Evolutionary conservation across 768 basidiomycete species (phyloP).

Genomic region (Suillus paluster): DNA sequence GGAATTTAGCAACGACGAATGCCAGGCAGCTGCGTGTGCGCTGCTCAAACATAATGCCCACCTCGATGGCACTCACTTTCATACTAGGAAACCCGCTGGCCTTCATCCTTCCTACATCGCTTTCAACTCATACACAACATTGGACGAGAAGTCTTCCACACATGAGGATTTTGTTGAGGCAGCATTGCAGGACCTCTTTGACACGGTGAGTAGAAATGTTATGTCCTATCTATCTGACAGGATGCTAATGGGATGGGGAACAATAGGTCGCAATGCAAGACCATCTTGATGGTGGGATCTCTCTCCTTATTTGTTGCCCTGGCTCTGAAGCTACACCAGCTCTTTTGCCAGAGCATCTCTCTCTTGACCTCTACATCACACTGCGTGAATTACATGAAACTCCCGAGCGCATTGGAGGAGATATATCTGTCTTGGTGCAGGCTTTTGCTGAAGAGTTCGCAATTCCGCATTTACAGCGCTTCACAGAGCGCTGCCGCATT

Average conservation of each 20-base stretch:
- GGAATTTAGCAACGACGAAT: conserved; percentile 5
- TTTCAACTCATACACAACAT: conserved; percentile 5
- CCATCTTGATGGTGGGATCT: conserved; percentile 13
- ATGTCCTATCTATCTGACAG: too few species aligned
- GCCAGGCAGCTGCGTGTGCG: not conserved
- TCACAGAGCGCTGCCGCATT: conserved; percentile 2
- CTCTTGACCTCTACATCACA: conserved; percentile 16
- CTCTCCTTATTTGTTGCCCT: conserved; percentile 9
- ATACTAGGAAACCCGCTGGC: not conserved
- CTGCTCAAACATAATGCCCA: conserved; percentile 9
- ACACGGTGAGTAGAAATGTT: too few species aligned
- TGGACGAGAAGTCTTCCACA: too few species aligned
- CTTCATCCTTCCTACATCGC: conserved; percentile 8
- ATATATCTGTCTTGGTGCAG: conserved; percentile 8
- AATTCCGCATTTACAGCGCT: conserved; percentile 13
- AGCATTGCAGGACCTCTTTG: too few species aligned
- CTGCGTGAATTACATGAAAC: not conserved
- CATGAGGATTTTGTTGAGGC: too few species aligned
- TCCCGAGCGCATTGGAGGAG: conserved; percentile 2
- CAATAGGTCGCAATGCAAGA: conserved; percentile 10
- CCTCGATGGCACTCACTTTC: conserved; percentile 8
- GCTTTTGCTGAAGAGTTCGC: conserved; percentile 15
- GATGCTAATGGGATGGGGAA: too few species aligned
- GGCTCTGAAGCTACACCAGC: not conserved
- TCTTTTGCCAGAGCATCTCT: not conserved